Evolutionary conservation across 2,329 filamentous ascomycete species (phyloP).

Genomic region (Aureobasidium pullulans): DNA sequence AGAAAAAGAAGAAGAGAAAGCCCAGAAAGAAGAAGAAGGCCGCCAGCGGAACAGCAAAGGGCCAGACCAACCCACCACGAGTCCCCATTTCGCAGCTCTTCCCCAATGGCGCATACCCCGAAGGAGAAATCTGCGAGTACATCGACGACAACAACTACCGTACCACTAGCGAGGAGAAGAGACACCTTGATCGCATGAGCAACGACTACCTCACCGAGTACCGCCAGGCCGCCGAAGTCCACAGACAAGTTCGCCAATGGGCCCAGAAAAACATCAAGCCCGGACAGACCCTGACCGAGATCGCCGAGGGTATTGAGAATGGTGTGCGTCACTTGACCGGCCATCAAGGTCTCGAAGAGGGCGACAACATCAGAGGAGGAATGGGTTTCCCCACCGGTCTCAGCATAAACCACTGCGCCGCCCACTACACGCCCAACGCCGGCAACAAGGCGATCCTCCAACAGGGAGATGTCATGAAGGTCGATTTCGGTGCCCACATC

Average conservation of each 20-base stretch:
- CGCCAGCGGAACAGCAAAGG: conserved; percentile 25
- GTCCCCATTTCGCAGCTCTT: conserved; percentile 41
- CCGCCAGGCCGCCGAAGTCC: conserved; percentile 50
- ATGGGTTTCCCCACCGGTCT: conserved; percentile 52
- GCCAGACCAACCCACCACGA: conserved; percentile 42
- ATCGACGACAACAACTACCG: conserved; percentile 38
- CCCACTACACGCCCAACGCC: conserved; percentile 52
- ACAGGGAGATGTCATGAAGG: conserved; percentile 71
- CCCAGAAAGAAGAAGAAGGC: conserved; percentile 35
- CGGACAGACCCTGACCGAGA: conserved; percentile 40
- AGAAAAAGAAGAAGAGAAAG: conserved; percentile 42
- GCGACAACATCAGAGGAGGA: conserved; percentile 44
- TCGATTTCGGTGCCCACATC: conserved; percentile 75
- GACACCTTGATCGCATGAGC: conserved; percentile 39
- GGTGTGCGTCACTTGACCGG: conserved; percentile 44
- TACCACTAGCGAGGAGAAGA: conserved; percentile 41
- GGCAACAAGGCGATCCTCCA: conserved; percentile 62
- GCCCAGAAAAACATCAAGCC: conserved; percentile 44
- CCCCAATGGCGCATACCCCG: conserved; percentile 36
- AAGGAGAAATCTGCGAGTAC: conserved; percentile 41
- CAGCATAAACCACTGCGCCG: conserved; percentile 46
- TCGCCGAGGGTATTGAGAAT: conserved; percentile 49
- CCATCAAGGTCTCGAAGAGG: conserved; percentile 45
- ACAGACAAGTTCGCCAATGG: conserved; percentile 48
- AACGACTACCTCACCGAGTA: conserved; percentile 46